Evolutionary conservation across 176 grass and related monocot genomes (phyloP).

Genomic region (Secale cereale): DNA sequence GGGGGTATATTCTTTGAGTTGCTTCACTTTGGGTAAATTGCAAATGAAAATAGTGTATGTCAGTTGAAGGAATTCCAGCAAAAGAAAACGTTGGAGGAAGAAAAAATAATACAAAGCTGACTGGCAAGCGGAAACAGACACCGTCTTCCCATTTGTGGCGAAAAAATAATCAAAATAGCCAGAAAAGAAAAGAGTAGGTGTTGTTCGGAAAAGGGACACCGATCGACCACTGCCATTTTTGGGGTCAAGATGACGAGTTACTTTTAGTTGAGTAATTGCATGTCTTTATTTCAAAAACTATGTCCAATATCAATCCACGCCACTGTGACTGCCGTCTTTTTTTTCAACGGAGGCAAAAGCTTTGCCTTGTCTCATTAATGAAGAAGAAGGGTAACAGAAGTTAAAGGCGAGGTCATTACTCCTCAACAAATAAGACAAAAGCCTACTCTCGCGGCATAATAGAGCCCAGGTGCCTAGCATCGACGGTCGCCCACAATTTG

Average conservation of each 20-base stretch:
- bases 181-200: neutral
- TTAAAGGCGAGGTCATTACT: too few species aligned
- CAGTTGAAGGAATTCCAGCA: too few species aligned
- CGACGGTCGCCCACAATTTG: too few species aligned
- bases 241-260: conserved; percentile 11
- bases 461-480: too few species aligned
- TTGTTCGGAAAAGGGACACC: neutral
- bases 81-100: neutral
- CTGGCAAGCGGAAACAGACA: neutral
- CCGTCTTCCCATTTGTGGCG: neutral
- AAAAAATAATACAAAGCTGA: neutral
- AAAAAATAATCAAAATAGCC: neutral
- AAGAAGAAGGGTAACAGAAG: too few species aligned
- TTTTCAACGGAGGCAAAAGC: too few species aligned
- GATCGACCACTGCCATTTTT: neutral
- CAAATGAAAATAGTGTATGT: neutral
- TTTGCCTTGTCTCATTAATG: too few species aligned
- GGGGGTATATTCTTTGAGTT: neutral
- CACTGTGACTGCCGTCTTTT: neutral
- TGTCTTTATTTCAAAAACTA: neutral
- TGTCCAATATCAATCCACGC: conserved; percentile 15
- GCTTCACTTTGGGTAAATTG: neutral
- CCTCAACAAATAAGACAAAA: too few species aligned
- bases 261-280: neutral
- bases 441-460: too few species aligned